These are phyloP conservation scores for Daldinia childiae DNA, from an alignment of 495 filamentous ascomycete species.

Conservation along the genomic window DNA sequence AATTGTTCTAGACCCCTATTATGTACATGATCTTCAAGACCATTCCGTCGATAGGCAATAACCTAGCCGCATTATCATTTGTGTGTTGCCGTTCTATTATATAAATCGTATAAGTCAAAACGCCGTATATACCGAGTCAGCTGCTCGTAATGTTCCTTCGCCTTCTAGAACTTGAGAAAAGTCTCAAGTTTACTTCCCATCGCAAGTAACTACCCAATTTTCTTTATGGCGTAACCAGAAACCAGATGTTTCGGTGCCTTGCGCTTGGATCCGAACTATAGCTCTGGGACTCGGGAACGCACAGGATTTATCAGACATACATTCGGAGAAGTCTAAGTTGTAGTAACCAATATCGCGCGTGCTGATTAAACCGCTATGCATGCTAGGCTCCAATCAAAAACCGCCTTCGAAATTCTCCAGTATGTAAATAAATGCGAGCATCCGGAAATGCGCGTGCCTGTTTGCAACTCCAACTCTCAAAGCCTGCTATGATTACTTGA, in stretches of 20 bases:
- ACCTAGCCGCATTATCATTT: not conserved
- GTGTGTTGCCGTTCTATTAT: too few species aligned
- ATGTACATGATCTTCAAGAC: not conserved
- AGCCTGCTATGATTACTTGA: not conserved
- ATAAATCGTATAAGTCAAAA: not conserved
- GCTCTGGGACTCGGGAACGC: constrained; percentile 18
- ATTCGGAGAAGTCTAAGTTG: not conserved
- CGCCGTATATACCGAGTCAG: not conserved
- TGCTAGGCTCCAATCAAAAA: not conserved
- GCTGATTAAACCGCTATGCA: not conserved
- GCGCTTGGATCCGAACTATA: constrained; percentile 6
- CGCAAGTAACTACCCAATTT: not conserved
- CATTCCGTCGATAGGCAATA: not conserved
- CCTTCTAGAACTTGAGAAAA: not conserved
- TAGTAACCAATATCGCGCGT: constrained; percentile 1
- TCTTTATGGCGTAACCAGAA: not conserved
- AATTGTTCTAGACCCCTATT: not conserved
- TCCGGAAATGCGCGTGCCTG: not conserved
- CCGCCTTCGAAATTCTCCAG: not conserved
- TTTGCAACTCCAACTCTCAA: not conserved
- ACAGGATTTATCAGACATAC: constrained; percentile 9
- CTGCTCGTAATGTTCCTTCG: not conserved
- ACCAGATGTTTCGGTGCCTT: constrained; percentile 28
- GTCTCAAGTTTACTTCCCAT: not conserved
- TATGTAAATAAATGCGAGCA: not conserved